These are phyloP conservation scores for Talaromyces sp. DNA, from an alignment of 2,329 filamentous ascomycete genomes.

Conservation along the genomic window DNA sequence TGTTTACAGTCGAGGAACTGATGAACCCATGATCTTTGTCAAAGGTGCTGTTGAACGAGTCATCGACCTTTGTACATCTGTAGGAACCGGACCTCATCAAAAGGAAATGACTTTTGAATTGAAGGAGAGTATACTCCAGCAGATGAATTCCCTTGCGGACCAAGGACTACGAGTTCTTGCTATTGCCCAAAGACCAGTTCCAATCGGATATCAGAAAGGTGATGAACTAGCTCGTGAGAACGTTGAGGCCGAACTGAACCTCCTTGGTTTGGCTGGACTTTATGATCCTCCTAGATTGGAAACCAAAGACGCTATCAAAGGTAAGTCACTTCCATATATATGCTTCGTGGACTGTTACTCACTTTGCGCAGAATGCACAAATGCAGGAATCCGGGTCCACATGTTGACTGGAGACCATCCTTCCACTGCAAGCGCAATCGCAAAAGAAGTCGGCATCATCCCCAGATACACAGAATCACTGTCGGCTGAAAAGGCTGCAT, in stretches of 20 bases:
- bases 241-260: conserved; percentile 54
- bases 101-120: conserved; percentile 39
- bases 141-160: conserved; percentile 55
- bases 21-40: conserved; percentile 49
- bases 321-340: conserved; percentile 16
- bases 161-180: conserved; percentile 60
- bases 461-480: conserved; percentile 44
- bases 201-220: conserved; percentile 22
- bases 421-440: conserved; percentile 55
- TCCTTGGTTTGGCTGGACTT: conserved; percentile 57
- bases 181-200: conserved; percentile 45
- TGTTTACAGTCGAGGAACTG: conserved; percentile 45
- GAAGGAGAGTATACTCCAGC: conserved; percentile 48
- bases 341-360: conserved; percentile 13
- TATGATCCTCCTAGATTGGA: conserved; percentile 61
- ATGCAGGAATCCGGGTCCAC: conserved; percentile 55
- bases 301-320: conserved; percentile 53
- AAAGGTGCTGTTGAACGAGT: conserved; percentile 63
- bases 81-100: conserved; percentile 42
- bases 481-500: conserved; percentile 44
- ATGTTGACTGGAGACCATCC: conserved; percentile 58
- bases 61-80: conserved; percentile 52
- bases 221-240: conserved; percentile 43
- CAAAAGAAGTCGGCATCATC: conserved; percentile 56
- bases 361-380: conserved; percentile 41